phyloP scores from a whole-genome alignment of 202 grass and related monocot genomes.

The Alloteropsis angusta region DNA sequence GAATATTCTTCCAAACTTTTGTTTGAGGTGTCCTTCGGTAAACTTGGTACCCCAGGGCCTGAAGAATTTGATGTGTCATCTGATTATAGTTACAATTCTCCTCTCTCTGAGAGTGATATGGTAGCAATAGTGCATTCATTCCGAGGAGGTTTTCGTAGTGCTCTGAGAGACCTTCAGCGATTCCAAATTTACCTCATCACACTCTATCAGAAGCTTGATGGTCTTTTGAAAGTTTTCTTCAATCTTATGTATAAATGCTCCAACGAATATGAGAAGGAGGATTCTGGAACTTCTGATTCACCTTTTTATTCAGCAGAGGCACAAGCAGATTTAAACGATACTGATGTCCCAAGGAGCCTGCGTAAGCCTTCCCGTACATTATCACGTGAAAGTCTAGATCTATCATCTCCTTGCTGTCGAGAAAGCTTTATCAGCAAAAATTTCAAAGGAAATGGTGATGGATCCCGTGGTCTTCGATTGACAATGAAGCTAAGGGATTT shows the following conservation, averaged over 20 bases:
- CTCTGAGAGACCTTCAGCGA: conserved; percentile 70
- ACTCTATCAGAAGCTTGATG: conserved; percentile 77
- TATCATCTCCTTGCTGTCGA: conserved; percentile 46
- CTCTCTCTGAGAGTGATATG: conserved; percentile 52
- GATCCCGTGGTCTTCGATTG: conserved; percentile 48
- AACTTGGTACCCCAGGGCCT: conserved; percentile 56
- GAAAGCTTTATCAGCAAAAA: conserved; percentile 51
- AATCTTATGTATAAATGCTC: conserved; percentile 60
- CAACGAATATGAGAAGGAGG: conserved; percentile 55
- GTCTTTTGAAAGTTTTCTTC: conserved; percentile 55
- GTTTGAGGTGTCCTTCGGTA: conserved; percentile 71
- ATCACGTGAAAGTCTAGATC: conserved; percentile 55
- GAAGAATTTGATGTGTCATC: conserved; percentile 31
- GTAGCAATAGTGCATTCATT: conserved; percentile 54
- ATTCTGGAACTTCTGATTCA: conserved; percentile 46
- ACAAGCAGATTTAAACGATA: conserved; percentile 42
- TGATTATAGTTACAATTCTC: conserved; percentile 29
- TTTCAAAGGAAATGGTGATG: conserved; percentile 57
- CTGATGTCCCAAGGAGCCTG: conserved; percentile 44
- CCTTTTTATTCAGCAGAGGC: conserved; percentile 30
- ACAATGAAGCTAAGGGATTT: conserved; percentile 86
- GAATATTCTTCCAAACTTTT: conserved; percentile 78
- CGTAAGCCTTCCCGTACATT: conserved; percentile 34
- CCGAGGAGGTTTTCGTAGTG: conserved; percentile 66
- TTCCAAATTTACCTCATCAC: conserved; percentile 89